phyloP scores from a whole-genome alignment of 1,284 basidiomycete species.

The Cerioporus squamosus region DNA sequence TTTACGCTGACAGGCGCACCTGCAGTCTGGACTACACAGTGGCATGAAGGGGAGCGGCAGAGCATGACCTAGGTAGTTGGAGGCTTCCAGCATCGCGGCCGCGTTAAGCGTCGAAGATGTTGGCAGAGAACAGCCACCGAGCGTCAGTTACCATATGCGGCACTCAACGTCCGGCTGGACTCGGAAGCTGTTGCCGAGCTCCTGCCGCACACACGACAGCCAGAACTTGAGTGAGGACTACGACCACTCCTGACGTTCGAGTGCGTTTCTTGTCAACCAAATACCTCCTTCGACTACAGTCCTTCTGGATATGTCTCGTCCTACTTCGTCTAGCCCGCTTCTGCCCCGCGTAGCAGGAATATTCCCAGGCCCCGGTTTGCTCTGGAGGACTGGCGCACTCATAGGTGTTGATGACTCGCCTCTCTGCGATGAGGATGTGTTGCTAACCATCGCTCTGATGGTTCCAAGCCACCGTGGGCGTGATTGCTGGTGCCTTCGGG shows the following conservation, averaged over 20 bases:
- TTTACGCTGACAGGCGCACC: no score
- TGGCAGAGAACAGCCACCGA: background rate
- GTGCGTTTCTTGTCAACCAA: no score
- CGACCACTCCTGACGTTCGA: background rate
- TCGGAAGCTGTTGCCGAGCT: background rate
- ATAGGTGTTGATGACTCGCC: conserved; percentile 22
- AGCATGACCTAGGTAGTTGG: no score
- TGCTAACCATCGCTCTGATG: conserved; percentile 1
- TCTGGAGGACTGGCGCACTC: conserved; percentile 36
- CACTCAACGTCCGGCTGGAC: background rate
- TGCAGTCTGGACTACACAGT: no score
- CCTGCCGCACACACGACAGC: no score
- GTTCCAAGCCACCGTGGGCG: conserved; percentile 60
- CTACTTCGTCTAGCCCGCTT: conserved; percentile 30
- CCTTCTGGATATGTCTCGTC: conserved; percentile 23
- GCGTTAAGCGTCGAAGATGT: background rate
- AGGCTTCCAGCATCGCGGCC: no score
- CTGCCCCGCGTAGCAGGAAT: conserved; percentile 21
- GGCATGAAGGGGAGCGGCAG: no score
- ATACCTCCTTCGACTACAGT: background rate
- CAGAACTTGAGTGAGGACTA: no score
- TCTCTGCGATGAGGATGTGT: background rate
- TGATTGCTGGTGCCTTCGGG: conserved; percentile 72
- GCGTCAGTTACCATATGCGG: background rate
- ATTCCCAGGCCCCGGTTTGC: conserved; percentile 22